A percentile compares a stretch with the other conserved stretches of the same genome.
phyloP scores from a whole-genome alignment of 495 filamentous ascomycete species.

The Daldinia childiae region DNA sequence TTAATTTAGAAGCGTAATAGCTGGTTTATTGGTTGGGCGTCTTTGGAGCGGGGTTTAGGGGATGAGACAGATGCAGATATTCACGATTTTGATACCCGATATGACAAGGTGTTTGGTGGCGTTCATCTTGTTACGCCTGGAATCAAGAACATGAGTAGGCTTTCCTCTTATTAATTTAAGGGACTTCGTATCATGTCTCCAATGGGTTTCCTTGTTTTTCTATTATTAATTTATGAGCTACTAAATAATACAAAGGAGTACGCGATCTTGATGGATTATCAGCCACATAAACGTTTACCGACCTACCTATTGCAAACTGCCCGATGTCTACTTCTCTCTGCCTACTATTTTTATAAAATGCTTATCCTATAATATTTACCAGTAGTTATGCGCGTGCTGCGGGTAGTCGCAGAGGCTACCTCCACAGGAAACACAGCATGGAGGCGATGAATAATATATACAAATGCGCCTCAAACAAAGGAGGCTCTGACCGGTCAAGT shows the following conservation, averaged over 20 bases:
- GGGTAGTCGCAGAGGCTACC: neutral
- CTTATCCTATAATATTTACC: neutral
- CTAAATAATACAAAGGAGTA: neutral
- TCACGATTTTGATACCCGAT: conserved; percentile 35
- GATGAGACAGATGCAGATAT: neutral
- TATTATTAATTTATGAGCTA: neutral
- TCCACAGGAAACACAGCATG: neutral
- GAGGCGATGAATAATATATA: neutral
- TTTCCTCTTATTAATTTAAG: neutral
- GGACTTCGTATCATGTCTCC: neutral
- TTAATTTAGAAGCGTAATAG: conserved; percentile 6
- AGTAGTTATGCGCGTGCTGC: neutral
- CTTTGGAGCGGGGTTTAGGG: neutral
- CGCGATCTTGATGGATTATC: neutral
- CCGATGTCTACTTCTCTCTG: neutral
- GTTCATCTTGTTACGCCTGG: neutral
- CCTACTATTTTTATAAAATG: neutral
- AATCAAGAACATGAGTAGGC: neutral
- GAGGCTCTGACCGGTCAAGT: neutral
- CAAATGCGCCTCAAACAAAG: neutral
- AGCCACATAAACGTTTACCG: neutral
- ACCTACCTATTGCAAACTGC: neutral
- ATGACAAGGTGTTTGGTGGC: conserved; percentile 4
- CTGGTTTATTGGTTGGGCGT: conserved; percentile 8
- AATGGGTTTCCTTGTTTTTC: neutral